Evolutionary conservation across 805 yeast species (phyloP).

Genomic region (Lipomyces kockii): DNA sequence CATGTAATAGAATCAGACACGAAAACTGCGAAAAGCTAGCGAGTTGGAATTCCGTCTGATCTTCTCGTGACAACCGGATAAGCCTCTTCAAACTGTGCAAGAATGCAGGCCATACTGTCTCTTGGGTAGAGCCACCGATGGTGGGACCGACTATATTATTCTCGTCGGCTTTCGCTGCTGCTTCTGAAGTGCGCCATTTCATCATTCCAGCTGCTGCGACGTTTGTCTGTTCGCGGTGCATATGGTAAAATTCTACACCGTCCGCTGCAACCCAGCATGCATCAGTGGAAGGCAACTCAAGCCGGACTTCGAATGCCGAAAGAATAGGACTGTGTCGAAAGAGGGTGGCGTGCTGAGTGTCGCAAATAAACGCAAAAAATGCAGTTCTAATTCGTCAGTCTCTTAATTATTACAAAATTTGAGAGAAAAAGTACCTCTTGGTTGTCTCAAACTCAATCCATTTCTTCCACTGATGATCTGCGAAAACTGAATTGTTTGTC

Average conservation of each 20-base stretch:
- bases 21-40: constrained; percentile 45
- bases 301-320: constrained; percentile 51
- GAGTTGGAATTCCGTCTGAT: constrained; percentile 29
- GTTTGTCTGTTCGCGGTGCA: constrained; percentile 22
- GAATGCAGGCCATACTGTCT: constrained; percentile 31
- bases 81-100: constrained; percentile 32
- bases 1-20: constrained; percentile 49
- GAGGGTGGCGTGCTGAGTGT: constrained; percentile 50
- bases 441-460: constrained; percentile 55
- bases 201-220: constrained; percentile 23
- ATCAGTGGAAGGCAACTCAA: constrained; percentile 55
- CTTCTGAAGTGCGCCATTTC: constrained; percentile 16
- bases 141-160: constrained; percentile 6
- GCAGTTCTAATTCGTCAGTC: constrained; percentile 43
- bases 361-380: constrained; percentile 51
- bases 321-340: constrained; percentile 45
- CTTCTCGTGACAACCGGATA: constrained; percentile 28
- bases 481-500: constrained; percentile 25
- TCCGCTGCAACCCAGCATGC: constrained; percentile 50
- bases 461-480: constrained; percentile 48
- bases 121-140: constrained; percentile 9
- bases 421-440: constrained; percentile 41
- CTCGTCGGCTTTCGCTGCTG: background rate
- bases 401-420: background rate
- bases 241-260: constrained; percentile 31